A percentile compares a stretch with the other conserved stretches of the same genome.
Conservation (phyloP, 1,284 basidiomycete genomes). For the Tranzscheliella williamsii region DNA sequence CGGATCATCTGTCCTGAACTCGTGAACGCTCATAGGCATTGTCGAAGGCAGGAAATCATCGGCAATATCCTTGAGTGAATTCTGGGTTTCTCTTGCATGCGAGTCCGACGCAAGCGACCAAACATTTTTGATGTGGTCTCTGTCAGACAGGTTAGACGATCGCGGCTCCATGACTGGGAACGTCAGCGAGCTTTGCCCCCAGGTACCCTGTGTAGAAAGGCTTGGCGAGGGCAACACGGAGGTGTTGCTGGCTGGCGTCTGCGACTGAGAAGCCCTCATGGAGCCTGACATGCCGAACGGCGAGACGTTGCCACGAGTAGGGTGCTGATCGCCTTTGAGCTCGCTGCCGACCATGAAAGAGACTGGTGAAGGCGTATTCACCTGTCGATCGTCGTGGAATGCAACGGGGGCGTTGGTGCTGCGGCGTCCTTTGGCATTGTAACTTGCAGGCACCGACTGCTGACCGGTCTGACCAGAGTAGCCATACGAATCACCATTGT, state of each 20-base stretch:
- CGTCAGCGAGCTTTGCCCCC: slow-evolving; percentile 48
- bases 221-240: slow-evolving; percentile 43
- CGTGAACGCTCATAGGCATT: slow-evolving; percentile 44
- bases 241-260: slow-evolving; percentile 31
- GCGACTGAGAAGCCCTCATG: slow-evolving; percentile 17
- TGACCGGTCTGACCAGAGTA: neutral
- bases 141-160: slow-evolving; percentile 23
- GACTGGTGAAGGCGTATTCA: slow-evolving; percentile 46
- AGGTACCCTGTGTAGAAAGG: slow-evolving; percentile 40
- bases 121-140: slow-evolving; percentile 51
- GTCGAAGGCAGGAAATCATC: slow-evolving; percentile 49
- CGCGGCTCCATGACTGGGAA: slow-evolving; percentile 40
- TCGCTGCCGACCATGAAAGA: slow-evolving; percentile 57
- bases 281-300: slow-evolving; percentile 24
- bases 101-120: slow-evolving; percentile 45
- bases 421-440: slow-evolving; percentile 22
- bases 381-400: slow-evolving; percentile 31
- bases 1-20: slow-evolving; percentile 32
- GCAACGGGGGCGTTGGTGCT: slow-evolving; percentile 39
- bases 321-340: slow-evolving; percentile 28
- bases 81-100: slow-evolving; percentile 39
- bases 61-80: slow-evolving; percentile 47
- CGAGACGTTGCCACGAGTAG: slow-evolving; percentile 16
- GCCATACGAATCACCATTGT: slow-evolving; percentile 12
- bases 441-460: slow-evolving; percentile 3